Evolutionary conservation across 2,329 filamentous ascomycete genomes (phyloP).

Genomic region (Pseudogymnoascus sp.): DNA sequence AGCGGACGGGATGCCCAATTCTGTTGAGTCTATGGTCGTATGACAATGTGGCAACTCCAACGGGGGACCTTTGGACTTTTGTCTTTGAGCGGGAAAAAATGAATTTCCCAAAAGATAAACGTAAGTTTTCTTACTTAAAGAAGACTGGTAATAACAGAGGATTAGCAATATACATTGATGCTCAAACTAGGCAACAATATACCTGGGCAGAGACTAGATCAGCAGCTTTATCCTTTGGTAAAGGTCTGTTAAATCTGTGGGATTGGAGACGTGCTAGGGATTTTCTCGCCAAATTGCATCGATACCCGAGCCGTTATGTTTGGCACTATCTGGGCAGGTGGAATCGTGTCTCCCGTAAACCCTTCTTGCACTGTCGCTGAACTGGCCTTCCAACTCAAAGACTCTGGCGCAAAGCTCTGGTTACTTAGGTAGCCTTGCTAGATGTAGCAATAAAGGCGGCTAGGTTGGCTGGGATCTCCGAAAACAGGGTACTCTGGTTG

Average conservation of each 20-base stretch:
- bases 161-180: constrained; percentile 66
- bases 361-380: constrained; percentile 78
- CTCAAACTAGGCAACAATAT: constrained; percentile 56
- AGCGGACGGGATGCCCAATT: too few species aligned
- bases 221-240: constrained; percentile 64
- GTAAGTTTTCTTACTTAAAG: background rate
- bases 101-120: background rate
- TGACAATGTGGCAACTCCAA: too few species aligned
- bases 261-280: constrained; percentile 72
- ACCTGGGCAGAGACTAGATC: constrained; percentile 59
- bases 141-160: background rate
- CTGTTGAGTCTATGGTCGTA: too few species aligned
- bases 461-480: constrained; percentile 55
- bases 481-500: constrained; percentile 67
- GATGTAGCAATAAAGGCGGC: constrained; percentile 58
- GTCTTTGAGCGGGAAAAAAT: too few species aligned
- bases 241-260: constrained; percentile 64
- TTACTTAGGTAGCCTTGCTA: constrained; percentile 61
- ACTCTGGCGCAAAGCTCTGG: constrained; percentile 62
- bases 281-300: constrained; percentile 76
- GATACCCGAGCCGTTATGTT: constrained; percentile 69
- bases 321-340: constrained; percentile 73
- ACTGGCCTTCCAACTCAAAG: constrained; percentile 69
- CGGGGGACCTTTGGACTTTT: too few species aligned
- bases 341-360: constrained; percentile 69